Evolutionary conservation across 2,329 filamentous ascomycete species (phyloP).

Genomic region (Pseudopyricularia javanii): DNA sequence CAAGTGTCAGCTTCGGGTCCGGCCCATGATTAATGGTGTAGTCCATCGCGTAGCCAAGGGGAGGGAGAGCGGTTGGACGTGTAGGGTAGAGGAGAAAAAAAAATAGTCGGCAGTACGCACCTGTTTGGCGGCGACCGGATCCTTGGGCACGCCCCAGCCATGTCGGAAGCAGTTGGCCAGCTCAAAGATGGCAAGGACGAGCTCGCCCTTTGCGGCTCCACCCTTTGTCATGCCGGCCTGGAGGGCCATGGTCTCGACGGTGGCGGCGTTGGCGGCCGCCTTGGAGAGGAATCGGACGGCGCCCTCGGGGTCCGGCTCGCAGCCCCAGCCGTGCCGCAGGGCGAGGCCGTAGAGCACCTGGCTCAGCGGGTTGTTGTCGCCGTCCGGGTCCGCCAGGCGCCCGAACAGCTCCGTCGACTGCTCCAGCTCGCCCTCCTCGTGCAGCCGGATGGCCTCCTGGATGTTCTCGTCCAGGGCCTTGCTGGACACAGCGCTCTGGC

Average conservation of each 20-base stretch:
- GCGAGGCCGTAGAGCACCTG: slow-evolving; percentile 94
- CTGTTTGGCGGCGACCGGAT: slow-evolving; percentile 71
- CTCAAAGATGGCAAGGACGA: slow-evolving; percentile 94
- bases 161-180: slow-evolving; percentile 86
- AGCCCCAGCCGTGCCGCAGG: slow-evolving; percentile 90
- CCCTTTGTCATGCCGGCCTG: slow-evolving; percentile 84
- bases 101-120: slow-evolving; percentile 25
- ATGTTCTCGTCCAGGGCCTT: slow-evolving; percentile 58
- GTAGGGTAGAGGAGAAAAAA: background rate
- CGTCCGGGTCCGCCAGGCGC: slow-evolving; percentile 67
- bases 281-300: slow-evolving; percentile 78
- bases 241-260: slow-evolving; percentile 75
- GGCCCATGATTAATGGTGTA: background rate
- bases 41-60: background rate
- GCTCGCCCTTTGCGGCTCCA: slow-evolving; percentile 87
- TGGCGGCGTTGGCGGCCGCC: slow-evolving; percentile 81
- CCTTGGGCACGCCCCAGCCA: slow-evolving; percentile 83
- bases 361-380: slow-evolving; percentile 82
- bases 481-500: slow-evolving; percentile 27
- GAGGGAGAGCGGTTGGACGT: background rate
- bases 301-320: slow-evolving; percentile 53
- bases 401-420: slow-evolving; percentile 79
- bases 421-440: slow-evolving; percentile 72
- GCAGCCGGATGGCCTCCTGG: slow-evolving; percentile 87
- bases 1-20: background rate